Base-by-base conservation (phyloP, 192 early-diverging fungal genomes). In the Mortierella alpina region DNA sequence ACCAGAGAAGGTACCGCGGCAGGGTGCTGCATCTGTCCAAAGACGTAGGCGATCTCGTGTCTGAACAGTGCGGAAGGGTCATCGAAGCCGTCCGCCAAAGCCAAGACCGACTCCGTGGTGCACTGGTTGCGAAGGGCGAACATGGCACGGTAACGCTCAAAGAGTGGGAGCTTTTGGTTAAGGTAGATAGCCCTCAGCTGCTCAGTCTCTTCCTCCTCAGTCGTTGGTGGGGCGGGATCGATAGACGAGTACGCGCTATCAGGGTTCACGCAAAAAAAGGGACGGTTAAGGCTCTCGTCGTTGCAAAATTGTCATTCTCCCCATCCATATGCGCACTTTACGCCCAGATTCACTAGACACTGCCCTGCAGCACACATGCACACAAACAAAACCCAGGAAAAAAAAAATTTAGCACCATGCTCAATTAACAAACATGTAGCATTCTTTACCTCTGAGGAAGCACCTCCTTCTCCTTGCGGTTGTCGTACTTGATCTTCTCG, bases 11-110 rank as follows among this genome's bases (percentile, higher is more conserved):
- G 96, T 0, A 99, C 94, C 23, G 91, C 90, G 7, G 93, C 96
- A 40, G 92, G 92, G 71, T 96, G 95, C 86, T 97, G 96, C 90
- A 99, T 90, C 83, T 99, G 96, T 61, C 97, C 97, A 88, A 99
- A 99, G 14, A 99, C 93, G 82, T 95, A 99, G 39, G 95, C 95
- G 47, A 93, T 95, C 81, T 99, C 97, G 67, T 99, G 97, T 63
- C 96, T 85, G 85, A 99, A 99, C 66, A 99, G 72, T 40, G 95
- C 88, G 41, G 88, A 88, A 6, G 84, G 57, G 53, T 92, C 94
- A 52, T 91, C 87, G 59, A 98, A 92, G 20, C 95, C 97, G 63
- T 93, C 90, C 0, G 94, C 93, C 50, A 99, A 83, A 1, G 93
- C 93, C 54, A 94, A 71, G 0, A 98, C 96, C 10, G 95, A 87